Evolutionary conservation across 306 rosid species (phyloP).

Genomic region (Cucumis melo): DNA sequence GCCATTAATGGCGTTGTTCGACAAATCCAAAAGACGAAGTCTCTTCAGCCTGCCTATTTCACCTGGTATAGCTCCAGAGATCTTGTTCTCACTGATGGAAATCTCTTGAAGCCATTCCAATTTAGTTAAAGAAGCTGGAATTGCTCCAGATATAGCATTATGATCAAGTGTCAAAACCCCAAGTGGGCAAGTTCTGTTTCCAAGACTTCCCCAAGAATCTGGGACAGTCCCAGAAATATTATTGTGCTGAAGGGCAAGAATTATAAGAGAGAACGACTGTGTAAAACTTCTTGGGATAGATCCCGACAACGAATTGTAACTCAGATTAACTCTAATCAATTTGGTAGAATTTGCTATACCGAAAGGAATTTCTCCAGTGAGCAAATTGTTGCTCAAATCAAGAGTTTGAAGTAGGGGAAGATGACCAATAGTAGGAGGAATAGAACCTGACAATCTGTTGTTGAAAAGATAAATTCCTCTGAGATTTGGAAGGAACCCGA

Average conservation of each 20-base stretch:
- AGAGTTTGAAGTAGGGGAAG: slow-evolving; percentile 65
- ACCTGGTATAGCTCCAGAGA: slow-evolving; percentile 51
- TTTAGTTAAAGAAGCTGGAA: slow-evolving; percentile 49
- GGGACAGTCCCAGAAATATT: slow-evolving; percentile 64
- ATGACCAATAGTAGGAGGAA: slow-evolving; percentile 68
- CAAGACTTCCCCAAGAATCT: slow-evolving; percentile 35
- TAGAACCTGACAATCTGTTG: slow-evolving; percentile 67
- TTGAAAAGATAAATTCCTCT: slow-evolving; percentile 93
- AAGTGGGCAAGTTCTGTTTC: slow-evolving; percentile 31
- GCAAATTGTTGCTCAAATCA: slow-evolving; percentile 67
- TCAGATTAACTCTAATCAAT: slow-evolving; percentile 56
- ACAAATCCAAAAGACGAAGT: slow-evolving; percentile 59
- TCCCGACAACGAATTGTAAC: slow-evolving; percentile 74
- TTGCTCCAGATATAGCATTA: slow-evolving; percentile 44
- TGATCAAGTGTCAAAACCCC: slow-evolving; percentile 53
- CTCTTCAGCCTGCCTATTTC: slow-evolving; percentile 45
- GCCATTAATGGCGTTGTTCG: slow-evolving; percentile 63
- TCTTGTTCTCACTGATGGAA: slow-evolving; percentile 48
- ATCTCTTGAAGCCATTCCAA: slow-evolving; percentile 40
- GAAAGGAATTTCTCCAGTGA: slow-evolving; percentile 57
- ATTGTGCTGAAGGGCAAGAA: slow-evolving; percentile 64
- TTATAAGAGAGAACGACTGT: slow-evolving; percentile 29
- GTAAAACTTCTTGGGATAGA: slow-evolving; percentile 48
- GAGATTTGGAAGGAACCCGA: slow-evolving; percentile 61
- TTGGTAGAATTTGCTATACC: slow-evolving; percentile 53